Evolutionary conservation across 73 alveolate species (phyloP), one percentile per base, ranked within the genome.

Genomic region (Uronychia binucleata): DNA sequence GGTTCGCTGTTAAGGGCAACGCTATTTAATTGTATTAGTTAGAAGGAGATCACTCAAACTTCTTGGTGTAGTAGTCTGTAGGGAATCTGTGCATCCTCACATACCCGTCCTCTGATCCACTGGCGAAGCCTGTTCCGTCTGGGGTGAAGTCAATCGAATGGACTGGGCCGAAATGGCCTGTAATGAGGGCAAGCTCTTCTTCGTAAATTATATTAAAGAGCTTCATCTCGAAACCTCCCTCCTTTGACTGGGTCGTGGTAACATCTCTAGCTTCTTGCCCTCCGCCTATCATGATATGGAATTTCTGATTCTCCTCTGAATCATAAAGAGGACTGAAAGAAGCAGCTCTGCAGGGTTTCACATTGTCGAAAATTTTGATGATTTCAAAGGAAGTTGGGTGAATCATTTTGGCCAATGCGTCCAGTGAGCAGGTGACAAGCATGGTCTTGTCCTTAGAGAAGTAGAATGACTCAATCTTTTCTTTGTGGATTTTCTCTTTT

Each of bases 201-300:
- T 95, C 97, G 83, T 79, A 87, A 81, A 95, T 92, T 87, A 94
- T 89, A 81, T 91, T 89, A 88, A 85, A 91, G 33, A 95, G 91
- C 85, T 88, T 86, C 26, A 91, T 92, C 88, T 89, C 97, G 84
- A 95, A 95, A 8, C 96, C 96, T 81, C 95, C 96, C 58, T 93
- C 94, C 35, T 86, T 77, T 28, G 95, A 85, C 31, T 88, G 59
- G 27, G 96, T 93, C 1, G 97, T 93, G 0, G 97, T 93, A 25
- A 95, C 98, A 58, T 95, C 99, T 86, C 95, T 93, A 77, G 97
- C 96, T 78, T 95, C 99, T 67, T 92, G 97, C 31, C 99, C 99
- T 25, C 99, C 99, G 30, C 96, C 98, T 78, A 95, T 86, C 60
- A 95, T 80, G 46, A 95, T 85, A 81, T 95, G 99, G 90, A 83